Base-by-base conservation (phyloP, 805 yeast genomes). In the Candida tammaniensis region DNA sequence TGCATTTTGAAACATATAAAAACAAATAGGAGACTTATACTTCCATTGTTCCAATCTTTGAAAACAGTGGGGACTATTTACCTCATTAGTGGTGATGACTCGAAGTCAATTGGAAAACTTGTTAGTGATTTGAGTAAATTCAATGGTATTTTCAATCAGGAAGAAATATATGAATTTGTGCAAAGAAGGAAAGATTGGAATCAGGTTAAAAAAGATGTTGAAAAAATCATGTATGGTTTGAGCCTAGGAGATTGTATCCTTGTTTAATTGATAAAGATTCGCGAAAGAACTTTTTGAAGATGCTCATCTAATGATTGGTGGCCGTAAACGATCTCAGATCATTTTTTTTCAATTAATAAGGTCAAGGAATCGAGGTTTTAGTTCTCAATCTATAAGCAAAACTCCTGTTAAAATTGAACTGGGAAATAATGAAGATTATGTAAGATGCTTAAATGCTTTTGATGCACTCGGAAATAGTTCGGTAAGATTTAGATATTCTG, bases 171-270 rank as follows among this genome's bases (percentile, higher is more conserved):
- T 50, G 95, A 86, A 52, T 84, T 89, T 59, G 93, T 88, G 4
- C 88, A 85, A 46, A 66, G 95, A 41, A 68, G 98, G 37, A 73
- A 80, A 23, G 98, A 91, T 56, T 91, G 98, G 98, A 61, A 74
- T 0, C 51, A 63, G 23, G 83, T 91, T 17, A 82, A 78, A 45
- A 68, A 72, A 42, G 84, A 83, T 39, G 97, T 91, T 7, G 98
- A 91, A 57, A 86, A 82, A 55, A 89, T 86, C n/a, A 85, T 93
- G 80, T 93, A 88, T 52, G 98, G 98, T 0, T 69, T 91, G 35
- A 88, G 86, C 12, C 59, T 81, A 18, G 83, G 78, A 17, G 96
- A 88, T 50, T 89, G 96, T 64, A 45, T 55, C 0, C 64, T 86
- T 26, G 42, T 46, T 28, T 49, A 39, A 27, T 22, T 14, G 18